Base-by-base conservation (phyloP, 805 yeast genomes). In the Myxozyma udenii region DNA sequence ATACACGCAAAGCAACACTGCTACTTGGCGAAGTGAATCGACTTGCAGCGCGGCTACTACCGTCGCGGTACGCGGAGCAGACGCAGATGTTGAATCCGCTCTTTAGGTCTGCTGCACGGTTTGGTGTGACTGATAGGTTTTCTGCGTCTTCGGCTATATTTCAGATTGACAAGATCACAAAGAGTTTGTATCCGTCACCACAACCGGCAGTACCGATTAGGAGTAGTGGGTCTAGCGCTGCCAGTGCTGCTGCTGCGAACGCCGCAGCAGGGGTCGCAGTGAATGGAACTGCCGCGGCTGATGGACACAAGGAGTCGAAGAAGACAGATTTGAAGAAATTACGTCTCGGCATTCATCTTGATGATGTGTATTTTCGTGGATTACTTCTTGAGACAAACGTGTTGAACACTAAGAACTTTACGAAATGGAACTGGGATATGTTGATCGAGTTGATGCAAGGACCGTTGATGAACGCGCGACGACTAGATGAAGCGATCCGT, bases 371-470 rank as follows among this genome's bases (percentile, higher is more conserved):
- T 48, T 78, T 90, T 62, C 82, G 84, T 58, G 74, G 77, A 48
- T 71, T 86, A 69, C 74, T 93, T 4, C 70, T 72, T 25, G 83
- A 83, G 43, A 81, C 95, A 0, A 81, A 76, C 57, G 89, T 93
- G 1, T 67, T 88, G 36, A 76, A 84, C 3, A 82, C 95, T 0
- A 93, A 91, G 64, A 87, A 83, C 48, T 89, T 76, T 64, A 72
- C 81, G 1, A 81, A 80, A 45, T 93, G 99, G 99, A 83, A 89
- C 63, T 90, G 97, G 95, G 78, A 76, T 23, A 71, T 83, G 0
- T 72, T 93, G 0, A 71, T 78, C 16, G 85, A 81, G 51, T 69
- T 93, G n/a, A 77, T 88, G 60, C 83, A 78, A 60, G 96, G 96
- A 0, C 96, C 97, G 0, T 68, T 93, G n/a, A 68, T 79, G 51